Evolutionary conservation across 208 protist genomes (phyloP).

Genomic region (Trypanosoma brucei): DNA sequence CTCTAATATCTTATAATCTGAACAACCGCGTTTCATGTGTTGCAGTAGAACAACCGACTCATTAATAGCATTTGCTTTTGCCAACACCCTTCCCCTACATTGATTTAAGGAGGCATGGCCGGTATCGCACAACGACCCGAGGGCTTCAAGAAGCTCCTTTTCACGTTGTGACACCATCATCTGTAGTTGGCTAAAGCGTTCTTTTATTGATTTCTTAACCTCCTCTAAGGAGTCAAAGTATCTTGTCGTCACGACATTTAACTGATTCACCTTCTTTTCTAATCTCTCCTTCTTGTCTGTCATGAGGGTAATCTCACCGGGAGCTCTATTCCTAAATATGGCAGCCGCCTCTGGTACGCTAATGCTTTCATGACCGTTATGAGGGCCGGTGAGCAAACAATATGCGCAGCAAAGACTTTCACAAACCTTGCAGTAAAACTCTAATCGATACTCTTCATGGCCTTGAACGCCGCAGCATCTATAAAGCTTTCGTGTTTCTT

Average conservation of each 20-base stretch:
- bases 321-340: slow-evolving; percentile 56
- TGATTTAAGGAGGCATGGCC: slow-evolving; percentile 51
- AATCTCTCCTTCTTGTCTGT: slow-evolving; percentile 39
- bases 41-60: slow-evolving; percentile 44
- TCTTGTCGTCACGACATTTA: slow-evolving; percentile 49
- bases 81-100: slow-evolving; percentile 42
- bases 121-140: slow-evolving; percentile 50
- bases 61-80: slow-evolving; percentile 52
- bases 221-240: slow-evolving; percentile 70
- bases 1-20: slow-evolving; percentile 67
- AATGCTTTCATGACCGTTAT: slow-evolving; percentile 58
- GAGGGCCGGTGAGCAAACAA: slow-evolving; percentile 74
- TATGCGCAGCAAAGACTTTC: slow-evolving; percentile 83
- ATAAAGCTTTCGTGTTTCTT: slow-evolving; percentile 33
- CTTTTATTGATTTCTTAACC: slow-evolving; percentile 61
- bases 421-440: slow-evolving; percentile 77
- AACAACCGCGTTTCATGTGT: slow-evolving; percentile 40
- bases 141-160: slow-evolving; percentile 45
- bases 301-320: slow-evolving; percentile 40
- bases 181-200: slow-evolving; percentile 63
- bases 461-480: slow-evolving; percentile 41
- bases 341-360: slow-evolving; percentile 38
- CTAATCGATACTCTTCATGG: slow-evolving; percentile 75
- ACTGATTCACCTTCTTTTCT: slow-evolving; percentile 56
- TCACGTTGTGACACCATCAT: slow-evolving; percentile 73